Conservation (phyloP, 1,284 basidiomycete genomes). For the Ganoderma lingzhi region DNA sequence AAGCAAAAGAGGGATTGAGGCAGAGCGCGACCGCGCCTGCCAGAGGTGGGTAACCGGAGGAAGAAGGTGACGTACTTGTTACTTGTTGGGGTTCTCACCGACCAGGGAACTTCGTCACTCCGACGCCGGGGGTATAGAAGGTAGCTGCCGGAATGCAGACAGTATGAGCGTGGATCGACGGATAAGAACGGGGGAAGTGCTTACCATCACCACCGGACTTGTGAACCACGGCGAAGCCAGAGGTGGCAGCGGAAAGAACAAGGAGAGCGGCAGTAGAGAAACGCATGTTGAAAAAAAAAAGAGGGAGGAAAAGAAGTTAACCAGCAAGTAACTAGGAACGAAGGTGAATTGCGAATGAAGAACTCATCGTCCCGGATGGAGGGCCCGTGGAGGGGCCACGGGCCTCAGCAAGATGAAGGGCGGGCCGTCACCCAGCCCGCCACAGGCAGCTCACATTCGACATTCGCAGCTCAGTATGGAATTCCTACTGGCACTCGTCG, state of each 20-base stretch:
- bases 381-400: too few relatives aligned
- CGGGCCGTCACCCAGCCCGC: too few relatives aligned
- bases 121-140: constrained; percentile 32
- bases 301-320: background rate
- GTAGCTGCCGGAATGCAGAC: constrained; percentile 15
- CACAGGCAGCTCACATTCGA: too few relatives aligned
- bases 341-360: constrained; percentile 22
- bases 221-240: background rate
- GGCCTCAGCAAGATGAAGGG: too few relatives aligned
- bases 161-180: background rate
- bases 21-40: too few relatives aligned
- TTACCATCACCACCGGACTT: background rate
- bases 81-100: constrained; percentile 29
- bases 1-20: too few relatives aligned
- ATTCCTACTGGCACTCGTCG: too few relatives aligned
- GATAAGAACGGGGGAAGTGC: background rate
- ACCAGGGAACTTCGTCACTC: constrained; percentile 28
- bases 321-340: background rate
- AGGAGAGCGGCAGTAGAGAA: background rate
- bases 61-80: constrained; percentile 16
- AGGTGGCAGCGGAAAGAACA: background rate
- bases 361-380: background rate
- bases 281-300: background rate
- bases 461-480: too few relatives aligned
- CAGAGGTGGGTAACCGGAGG: background rate